Evolutionary conservation across 2,329 filamentous ascomycete species (phyloP), one percentile per base, ranked within the genome.

Genomic region (Diaporthe citri): DNA sequence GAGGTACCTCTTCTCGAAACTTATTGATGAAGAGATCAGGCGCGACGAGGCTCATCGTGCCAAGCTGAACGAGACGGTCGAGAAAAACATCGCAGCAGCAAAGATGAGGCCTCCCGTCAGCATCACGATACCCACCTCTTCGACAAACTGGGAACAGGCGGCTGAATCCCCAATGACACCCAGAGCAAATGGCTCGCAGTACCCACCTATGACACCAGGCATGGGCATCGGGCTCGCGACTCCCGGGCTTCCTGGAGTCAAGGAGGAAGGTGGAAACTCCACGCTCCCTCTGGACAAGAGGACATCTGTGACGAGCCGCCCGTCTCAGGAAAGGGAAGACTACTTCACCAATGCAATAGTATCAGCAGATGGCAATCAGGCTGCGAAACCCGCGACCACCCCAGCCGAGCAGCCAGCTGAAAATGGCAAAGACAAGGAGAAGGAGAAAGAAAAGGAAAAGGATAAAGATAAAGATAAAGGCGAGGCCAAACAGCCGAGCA

Each of bases 21-120:
- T 98, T 56, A 93, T 99, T 72, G 94, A 97, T 76, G 96, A 98
- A 82, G 95, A 98, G 82, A 94, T 98, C 78, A 92, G 90, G 77
- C 91, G 95, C 71, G 97, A 99, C 80, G 92, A 94, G 80, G 86
- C 85, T 0, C 92, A 94, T 81, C 91, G 96, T n/a, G 87, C 91
- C 59, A 89, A 90, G 60, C 85, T 97, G 10, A 90, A 95, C 70
- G 89, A 91, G 46, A 87, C 85, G 22, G 87, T 90, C 6, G 90
- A 92, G 76, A 91, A 92, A 79, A 88, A 89, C 41, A 87, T 88
- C 71, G 86, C 86, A 46, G 83, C 88, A n/a, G 88, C 87, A 55
- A 88, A 90, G 60, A 81, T 87, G 3, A 90, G 90, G 78, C 88
- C 91, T 0, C 92, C 93, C 0, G 86, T 86, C 1, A 91, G 90